Evolutionary conservation across 352 stramenopile species (phyloP), one percentile per base, ranked within the genome.

Genomic region (Pythium insidiosum): DNA sequence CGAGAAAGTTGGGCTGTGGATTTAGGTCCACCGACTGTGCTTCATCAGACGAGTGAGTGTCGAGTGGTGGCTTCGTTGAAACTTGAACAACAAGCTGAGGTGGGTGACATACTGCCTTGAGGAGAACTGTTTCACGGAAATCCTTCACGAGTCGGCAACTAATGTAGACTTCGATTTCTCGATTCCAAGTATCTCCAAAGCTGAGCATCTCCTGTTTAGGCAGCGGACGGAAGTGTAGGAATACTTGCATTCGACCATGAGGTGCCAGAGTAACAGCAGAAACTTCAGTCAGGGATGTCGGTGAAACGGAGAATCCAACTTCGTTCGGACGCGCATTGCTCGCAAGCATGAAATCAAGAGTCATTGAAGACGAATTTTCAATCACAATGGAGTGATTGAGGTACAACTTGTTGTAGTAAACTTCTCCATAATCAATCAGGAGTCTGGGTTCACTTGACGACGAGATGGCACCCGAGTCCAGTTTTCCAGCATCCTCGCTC

Each of bases 301-400:
- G 77, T 1, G 81, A 88, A 23, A 86, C 59, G 0, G 78, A 94
- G 58, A 94, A 94, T 29, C 70, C 84, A 26, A 91, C 67, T 54
- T 94, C 81, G 36, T 84, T 74, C 2, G 74, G 72, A 21, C 72
- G 68, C 3, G 78, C 78, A 40, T 84, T 94, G 36, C 73, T 94
- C 31, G 76, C 89, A 20, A 94, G 56, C 42, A 88, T 91, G 46
- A 94, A 94, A 46, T 94, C 81, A 15, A 94, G 66, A 28, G 63
- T 80, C 51, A 94, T 53, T n/a, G 73, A 70, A 19, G 78, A 91
- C 19, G 78, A 82, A 37, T 94, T 94, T 45, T 94, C 81, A 16
- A 94, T 81, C 54, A 94, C 73, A 25, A 94, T 87, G 24, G 81
- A 94, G 63, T 94, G 81, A 39, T 94, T 94, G 47, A 91, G 81